These are phyloP conservation scores for Xylaria telfairii DNA, from an alignment of 495 filamentous ascomycete species.

Conservation along the genomic window DNA sequence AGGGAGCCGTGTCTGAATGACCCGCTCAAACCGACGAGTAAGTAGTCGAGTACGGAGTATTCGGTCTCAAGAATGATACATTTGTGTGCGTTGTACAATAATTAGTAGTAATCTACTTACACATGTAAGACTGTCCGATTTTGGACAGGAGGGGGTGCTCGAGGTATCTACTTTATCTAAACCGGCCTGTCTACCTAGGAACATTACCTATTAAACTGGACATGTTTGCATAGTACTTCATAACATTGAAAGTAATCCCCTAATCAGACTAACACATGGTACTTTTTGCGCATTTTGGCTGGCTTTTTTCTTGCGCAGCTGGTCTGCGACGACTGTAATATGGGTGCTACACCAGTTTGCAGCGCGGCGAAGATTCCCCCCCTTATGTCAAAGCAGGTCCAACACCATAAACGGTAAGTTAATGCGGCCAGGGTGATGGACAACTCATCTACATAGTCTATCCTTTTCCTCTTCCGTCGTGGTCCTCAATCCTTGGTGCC, in stretches of 20 bases:
- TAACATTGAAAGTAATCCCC: background rate
- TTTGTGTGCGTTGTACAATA: slow-evolving; percentile 12
- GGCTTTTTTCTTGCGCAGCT: background rate
- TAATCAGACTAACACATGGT: background rate
- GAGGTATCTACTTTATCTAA: background rate
- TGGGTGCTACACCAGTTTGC: background rate
- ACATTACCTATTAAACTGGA: background rate
- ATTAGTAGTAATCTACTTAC: background rate
- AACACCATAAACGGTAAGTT: slow-evolving; percentile 17
- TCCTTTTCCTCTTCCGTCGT: slow-evolving; percentile 21
- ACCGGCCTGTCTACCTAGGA: background rate
- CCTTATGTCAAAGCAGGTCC: background rate
- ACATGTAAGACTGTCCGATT: background rate
- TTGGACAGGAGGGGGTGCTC: background rate
- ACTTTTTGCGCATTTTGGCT: background rate
- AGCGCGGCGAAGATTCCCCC: slow-evolving; percentile 3
- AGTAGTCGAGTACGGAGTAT: background rate
- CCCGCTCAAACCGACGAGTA: background rate
- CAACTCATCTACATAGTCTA: slow-evolving; percentile 23
- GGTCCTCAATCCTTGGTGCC: background rate
- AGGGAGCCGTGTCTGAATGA: background rate
- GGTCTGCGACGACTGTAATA: background rate
- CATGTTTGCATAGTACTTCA: background rate
- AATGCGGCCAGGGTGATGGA: slow-evolving; percentile 23
- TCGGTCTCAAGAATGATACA: background rate